These are phyloP conservation scores for Trametes cingulata DNA, from an alignment of 768 basidiomycete genomes.

Conservation along the genomic window DNA sequence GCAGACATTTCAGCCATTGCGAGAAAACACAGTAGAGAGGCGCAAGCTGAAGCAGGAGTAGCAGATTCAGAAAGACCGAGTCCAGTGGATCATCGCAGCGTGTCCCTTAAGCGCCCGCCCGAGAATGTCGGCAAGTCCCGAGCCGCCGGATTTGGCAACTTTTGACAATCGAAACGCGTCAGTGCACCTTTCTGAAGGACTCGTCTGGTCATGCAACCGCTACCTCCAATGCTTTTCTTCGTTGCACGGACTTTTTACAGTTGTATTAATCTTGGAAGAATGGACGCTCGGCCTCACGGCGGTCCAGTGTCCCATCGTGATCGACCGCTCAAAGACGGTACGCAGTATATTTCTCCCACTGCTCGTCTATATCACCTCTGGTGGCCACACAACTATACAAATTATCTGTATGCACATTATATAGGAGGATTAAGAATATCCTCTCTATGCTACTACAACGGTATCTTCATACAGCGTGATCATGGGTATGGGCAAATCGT, in stretches of 20 bases:
- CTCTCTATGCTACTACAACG: background rate
- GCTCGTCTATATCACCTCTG: too few species aligned
- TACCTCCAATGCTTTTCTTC: too few species aligned
- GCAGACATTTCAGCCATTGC: slow-evolving; percentile 41
- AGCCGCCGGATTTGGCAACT: background rate
- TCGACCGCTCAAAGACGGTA: too few species aligned
- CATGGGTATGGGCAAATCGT: background rate
- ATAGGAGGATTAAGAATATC: background rate
- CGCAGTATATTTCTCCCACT: too few species aligned
- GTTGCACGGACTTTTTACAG: too few species aligned
- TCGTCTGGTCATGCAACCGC: too few species aligned
- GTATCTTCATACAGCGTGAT: slow-evolving; percentile 4
- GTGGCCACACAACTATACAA: too few species aligned
- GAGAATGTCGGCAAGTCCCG: background rate
- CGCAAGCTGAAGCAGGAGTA: background rate
- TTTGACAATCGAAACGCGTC: background rate
- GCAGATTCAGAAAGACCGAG: background rate
- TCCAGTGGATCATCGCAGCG: background rate
- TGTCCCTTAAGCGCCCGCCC: background rate
- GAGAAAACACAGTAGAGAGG: background rate
- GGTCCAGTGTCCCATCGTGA: too few species aligned
- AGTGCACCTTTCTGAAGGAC: too few species aligned
- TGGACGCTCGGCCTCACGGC: too few species aligned
- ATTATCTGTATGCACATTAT: background rate
- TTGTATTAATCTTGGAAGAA: too few species aligned